Evolutionary conservation across 1,284 basidiomycete genomes (phyloP), one percentile per base, ranked within the genome.

Genomic region (Amylostereum areolatum): DNA sequence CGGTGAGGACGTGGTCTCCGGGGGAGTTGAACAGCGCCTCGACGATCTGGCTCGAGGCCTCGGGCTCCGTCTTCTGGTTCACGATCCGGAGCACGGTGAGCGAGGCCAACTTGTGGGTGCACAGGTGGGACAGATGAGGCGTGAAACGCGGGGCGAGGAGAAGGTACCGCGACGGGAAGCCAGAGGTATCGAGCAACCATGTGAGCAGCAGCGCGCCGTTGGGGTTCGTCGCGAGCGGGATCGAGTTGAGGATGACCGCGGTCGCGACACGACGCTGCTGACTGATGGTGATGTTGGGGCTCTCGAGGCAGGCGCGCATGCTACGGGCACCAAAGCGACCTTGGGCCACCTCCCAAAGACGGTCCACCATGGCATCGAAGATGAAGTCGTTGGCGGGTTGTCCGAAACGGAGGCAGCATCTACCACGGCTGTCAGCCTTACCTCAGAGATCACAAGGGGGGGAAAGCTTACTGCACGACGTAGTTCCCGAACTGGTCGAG

Each of bases 401-500:
- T 43, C 91, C 90, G 59, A 98, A 99, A 25, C 91, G 86, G 45
- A 99, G 74, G 62, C 94, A 95, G 62, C 93, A 94, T 64, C 87
- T 90, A 51, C 46, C 29, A 45, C 29, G 53, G 60, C 25, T 12
- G n/a, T 49, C 28, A 44, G 12, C 18, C 7, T 6, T 4, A 29
- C 27, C 18, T 3, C 5, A 18, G 7, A 25, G 5, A 7, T 4
- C 12, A n/a, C 18, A 47, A 27, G 43, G 45, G 42, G 5, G 47
- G 48, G 33, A 39, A 40, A 31, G 76, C 86, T 66, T 63, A 90
- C 88, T 96, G 92, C 42, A 97, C 91, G 52, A 99, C 96, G 64
- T 99, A 99, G 69, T 99, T 99, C 50, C 97, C 97, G 57, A 97
- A 95, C 63, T 95, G 90, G 65, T 98, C 96, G 43, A 98, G 78